Conservation (phyloP, 768 basidiomycete species). For the Obba rivulosa region DNA sequence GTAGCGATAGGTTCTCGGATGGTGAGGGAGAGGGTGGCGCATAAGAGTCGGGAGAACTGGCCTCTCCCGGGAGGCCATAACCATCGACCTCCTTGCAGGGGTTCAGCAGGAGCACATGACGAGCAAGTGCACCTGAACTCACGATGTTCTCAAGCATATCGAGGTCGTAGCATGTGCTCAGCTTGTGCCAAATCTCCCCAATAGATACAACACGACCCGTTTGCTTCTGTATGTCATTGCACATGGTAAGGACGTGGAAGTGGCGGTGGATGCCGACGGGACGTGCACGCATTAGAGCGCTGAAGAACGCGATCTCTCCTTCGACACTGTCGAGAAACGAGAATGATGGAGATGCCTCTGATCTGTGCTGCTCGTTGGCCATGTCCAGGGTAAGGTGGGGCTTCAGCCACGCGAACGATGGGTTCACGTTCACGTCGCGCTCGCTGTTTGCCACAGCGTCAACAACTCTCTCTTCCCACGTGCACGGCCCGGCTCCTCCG, state of each 20-base stretch:
- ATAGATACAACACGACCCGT: conserved; percentile 55
- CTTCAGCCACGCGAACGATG: too few relatives aligned
- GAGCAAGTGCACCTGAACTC: conserved; percentile 9
- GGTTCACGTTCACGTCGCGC: too few relatives aligned
- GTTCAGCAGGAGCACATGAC: not conserved
- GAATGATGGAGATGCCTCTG: too few relatives aligned
- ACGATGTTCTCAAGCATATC: conserved; percentile 70
- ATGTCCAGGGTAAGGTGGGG: too few relatives aligned
- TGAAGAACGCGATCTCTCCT: conserved; percentile 84
- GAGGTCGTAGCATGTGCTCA: conserved; percentile 65
- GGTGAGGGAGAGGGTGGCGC: conserved; percentile 61
- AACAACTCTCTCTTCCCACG: too few relatives aligned
- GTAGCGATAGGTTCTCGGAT: conserved; percentile 57
- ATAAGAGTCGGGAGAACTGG: conserved; percentile 35
- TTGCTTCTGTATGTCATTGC: conserved; percentile 64
- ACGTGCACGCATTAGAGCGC: conserved; percentile 73
- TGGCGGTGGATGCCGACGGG: conserved; percentile 81
- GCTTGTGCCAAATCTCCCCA: conserved; percentile 72
- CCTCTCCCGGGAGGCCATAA: conserved; percentile 24
- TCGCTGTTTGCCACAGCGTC: too few relatives aligned
- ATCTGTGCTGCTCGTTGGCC: too few relatives aligned
- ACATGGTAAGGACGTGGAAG: conserved; percentile 76
- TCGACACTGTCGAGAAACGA: conserved; percentile 55
- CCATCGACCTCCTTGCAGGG: conserved; percentile 37
- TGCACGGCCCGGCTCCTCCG: too few relatives aligned